Base-by-base conservation (phyloP, 345 rosid genomes). In the Bretschneidera sinensis region DNA sequence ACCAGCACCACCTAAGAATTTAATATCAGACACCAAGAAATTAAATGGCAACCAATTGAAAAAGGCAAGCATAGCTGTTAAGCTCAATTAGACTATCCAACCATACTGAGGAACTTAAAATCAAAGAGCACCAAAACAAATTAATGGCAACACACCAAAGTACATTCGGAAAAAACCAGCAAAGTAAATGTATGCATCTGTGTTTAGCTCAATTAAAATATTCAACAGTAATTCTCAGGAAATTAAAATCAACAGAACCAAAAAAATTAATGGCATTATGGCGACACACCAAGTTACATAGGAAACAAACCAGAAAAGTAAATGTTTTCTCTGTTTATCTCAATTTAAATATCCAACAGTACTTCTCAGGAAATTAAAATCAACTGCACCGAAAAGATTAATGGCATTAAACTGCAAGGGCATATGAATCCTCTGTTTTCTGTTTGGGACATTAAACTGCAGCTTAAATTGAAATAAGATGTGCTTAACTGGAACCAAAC, bases 31-130 rank as follows among this genome's bases (percentile, higher is more conserved):
- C 75, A 74, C 76, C 81, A 77, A 84, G 61, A 72, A 74, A 81
- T 81, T 86, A 69, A 86, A 77, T 83, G 69, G 76, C 88, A 78
- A 78, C 84, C 78, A 77, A 81, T 78, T 9, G 2, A 14, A 52
- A 74, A 66, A 73, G 55, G 68, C 25, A 69, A 71, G 49, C 31
- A 51, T 28, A 64, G 71, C 81, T 65, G 69, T 65, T 68, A 64
- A 65, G 54, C 48, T 50, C 48, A 24, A 63, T 63, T 63, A 73
- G 52, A 61, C 66, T 58, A 24, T 57, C 64, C 69, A 71, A 54
- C 61, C 54, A 63, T 60, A 53, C 51, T n/a, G 55, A 13, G 18
- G 14, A 45, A 72, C 54, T 59, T 62, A 45, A 76, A 72, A 70
- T 28, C 18, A 22, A 31, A 69, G 33, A 71, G 63, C 67, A 62